A percentile compares a stretch with the other conserved stretches of the same genome.
These are phyloP conservation scores for Aspergillus sergii DNA, from an alignment of 2,329 filamentous ascomycete species.

Conservation along the genomic window DNA sequence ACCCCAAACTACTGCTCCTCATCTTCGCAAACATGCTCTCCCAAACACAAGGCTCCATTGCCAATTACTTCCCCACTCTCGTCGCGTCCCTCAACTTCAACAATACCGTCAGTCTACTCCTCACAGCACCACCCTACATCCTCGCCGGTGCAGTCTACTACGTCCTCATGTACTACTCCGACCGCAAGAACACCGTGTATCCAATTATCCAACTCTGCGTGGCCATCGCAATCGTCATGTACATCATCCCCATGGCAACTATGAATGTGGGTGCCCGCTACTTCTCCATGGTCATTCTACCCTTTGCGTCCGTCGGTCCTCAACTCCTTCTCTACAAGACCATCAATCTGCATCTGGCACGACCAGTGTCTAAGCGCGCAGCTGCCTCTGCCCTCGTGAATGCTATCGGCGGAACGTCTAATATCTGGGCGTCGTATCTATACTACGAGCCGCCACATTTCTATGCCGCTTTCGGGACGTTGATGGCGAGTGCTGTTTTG, in stretches of 20 bases:
- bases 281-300: conserved; percentile 48
- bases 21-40: conserved; percentile 46
- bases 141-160: conserved; percentile 43
- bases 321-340: conserved; percentile 48
- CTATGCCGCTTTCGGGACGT: conserved; percentile 45
- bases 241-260: conserved; percentile 43
- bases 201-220: conserved; percentile 40
- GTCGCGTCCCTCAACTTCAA: conserved; percentile 25
- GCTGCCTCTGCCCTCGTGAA: conserved; percentile 47
- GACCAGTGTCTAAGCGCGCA: conserved; percentile 47
- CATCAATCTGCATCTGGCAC: conserved; percentile 45
- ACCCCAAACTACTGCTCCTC: conserved; percentile 42
- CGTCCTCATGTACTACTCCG: conserved; percentile 39
- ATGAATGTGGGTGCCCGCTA: conserved; percentile 44
- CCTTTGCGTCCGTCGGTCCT: conserved; percentile 43
- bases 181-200: conserved; percentile 40
- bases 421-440: conserved; percentile 30
- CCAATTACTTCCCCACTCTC: conserved; percentile 31
- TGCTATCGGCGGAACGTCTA: conserved; percentile 28
- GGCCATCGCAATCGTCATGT: conserved; percentile 37
- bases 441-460: conserved; percentile 35
- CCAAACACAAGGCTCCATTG: conserved; percentile 39
- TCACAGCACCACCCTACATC: conserved; percentile 53
- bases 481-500: conserved; percentile 31
- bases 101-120: conserved; percentile 45